Conservation (phyloP, 148 eudicot species). For the Silene latifolia region DNA sequence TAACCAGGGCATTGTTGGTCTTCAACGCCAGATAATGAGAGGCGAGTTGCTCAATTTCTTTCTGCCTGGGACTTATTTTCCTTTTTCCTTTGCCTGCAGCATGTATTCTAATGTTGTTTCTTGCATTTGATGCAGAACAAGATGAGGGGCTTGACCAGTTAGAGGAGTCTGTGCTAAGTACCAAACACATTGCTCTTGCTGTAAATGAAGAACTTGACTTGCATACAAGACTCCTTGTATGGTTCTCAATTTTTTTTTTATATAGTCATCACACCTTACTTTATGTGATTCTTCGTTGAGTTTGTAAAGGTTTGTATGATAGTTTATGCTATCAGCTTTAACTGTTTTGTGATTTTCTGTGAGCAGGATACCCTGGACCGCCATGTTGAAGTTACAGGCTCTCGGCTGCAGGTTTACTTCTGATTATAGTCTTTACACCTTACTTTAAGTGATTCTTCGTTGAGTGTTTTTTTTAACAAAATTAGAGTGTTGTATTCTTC, state of each 20-base stretch:
- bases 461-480: too few species aligned
- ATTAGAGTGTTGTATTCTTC: neutral
- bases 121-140: constrained; percentile 62
- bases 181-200: constrained; percentile 91
- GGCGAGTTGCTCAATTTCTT: constrained; percentile 44
- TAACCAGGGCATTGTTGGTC: constrained; percentile 70
- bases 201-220: constrained; percentile 90
- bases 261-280: constrained; percentile 3
- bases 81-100: neutral
- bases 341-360: constrained; percentile 6
- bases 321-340: neutral
- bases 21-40: constrained; percentile 86
- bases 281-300: neutral
- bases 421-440: neutral
- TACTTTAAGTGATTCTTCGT: too few species aligned
- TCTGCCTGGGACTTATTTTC: neutral
- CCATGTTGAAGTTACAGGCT: constrained; percentile 73
- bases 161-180: constrained; percentile 84
- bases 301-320: neutral
- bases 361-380: constrained; percentile 75
- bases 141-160: constrained; percentile 88
- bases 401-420: constrained; percentile 63
- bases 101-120: constrained; percentile 6
- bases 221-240: constrained; percentile 77
- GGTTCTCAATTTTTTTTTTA: constrained; percentile 14